These are phyloP conservation scores for Aspergillus versicolor DNA, from an alignment of 2,329 filamentous ascomycete species.

Conservation along the genomic window DNA sequence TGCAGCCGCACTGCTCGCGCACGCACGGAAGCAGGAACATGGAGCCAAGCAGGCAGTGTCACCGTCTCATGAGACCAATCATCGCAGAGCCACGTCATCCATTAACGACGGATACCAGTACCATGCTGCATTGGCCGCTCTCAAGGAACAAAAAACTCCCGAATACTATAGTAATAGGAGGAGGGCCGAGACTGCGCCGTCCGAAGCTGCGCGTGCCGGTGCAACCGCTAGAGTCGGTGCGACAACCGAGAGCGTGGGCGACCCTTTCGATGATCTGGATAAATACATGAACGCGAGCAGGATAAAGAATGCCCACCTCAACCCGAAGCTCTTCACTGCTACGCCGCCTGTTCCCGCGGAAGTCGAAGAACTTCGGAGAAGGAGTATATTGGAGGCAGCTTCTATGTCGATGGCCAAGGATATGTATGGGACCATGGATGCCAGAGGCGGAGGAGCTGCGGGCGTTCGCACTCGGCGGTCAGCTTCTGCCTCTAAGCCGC, in stretches of 20 bases:
- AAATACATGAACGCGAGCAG: slow-evolving; percentile 56
- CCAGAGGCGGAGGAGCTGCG: slow-evolving; percentile 36
- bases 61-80: slow-evolving; percentile 58
- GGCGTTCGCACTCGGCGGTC: slow-evolving; percentile 35
- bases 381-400: slow-evolving; percentile 74
- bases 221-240: slow-evolving; percentile 59
- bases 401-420: slow-evolving; percentile 86
- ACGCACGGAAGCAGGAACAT: slow-evolving; percentile 67
- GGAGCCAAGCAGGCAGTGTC: slow-evolving; percentile 58
- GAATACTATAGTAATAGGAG: slow-evolving; percentile 64
- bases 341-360: slow-evolving; percentile 70
- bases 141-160: slow-evolving; percentile 49
- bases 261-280: slow-evolving; percentile 47
- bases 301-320: slow-evolving; percentile 65
- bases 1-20: slow-evolving; percentile 68
- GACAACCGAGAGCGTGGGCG: slow-evolving; percentile 57
- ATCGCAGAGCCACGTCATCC: slow-evolving; percentile 50
- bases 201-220: slow-evolving; percentile 58
- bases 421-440: slow-evolving; percentile 68
- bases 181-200: slow-evolving; percentile 67
- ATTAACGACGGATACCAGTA: slow-evolving; percentile 69
- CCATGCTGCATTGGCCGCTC: slow-evolving; percentile 71
- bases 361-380: slow-evolving; percentile 69
- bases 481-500: slow-evolving; percentile 27
- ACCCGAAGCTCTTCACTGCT: slow-evolving; percentile 76